Evolutionary conservation across 129 eudicot genomes (phyloP).

Genomic region (Deinandra increscens): DNA sequence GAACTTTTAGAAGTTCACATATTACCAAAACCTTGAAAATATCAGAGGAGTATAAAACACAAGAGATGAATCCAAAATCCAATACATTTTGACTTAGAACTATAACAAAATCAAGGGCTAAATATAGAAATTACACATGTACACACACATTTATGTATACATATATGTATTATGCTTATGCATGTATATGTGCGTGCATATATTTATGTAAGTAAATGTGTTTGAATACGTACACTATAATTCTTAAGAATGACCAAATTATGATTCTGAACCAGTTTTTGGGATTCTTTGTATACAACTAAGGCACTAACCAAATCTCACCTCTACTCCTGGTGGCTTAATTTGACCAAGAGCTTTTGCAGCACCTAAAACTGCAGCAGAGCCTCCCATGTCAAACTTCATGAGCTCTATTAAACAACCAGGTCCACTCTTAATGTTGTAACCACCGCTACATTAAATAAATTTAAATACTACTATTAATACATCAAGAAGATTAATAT

Average conservation of each 20-base stretch:
- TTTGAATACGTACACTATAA: background rate
- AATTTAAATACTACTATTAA: background rate
- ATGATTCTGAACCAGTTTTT: background rate
- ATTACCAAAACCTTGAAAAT: background rate
- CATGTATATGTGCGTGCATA: background rate
- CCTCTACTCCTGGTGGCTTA: conserved; percentile 97
- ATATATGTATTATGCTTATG: background rate
- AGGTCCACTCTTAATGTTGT: conserved; percentile 38
- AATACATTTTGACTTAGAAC: background rate
- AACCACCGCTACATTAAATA: conserved; percentile 41
- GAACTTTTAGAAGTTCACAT: conserved; percentile 4
- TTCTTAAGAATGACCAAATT: background rate
- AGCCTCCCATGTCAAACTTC: conserved; percentile 99
- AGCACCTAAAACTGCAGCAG: conserved; percentile 99
- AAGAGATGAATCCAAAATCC: background rate
- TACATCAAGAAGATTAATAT: background rate
- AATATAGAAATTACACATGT: background rate
- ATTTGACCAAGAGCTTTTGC: conserved; percentile 98
- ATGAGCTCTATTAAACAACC: conserved; percentile 82
- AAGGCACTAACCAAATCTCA: conserved; percentile 26
- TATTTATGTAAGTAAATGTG: background rate
- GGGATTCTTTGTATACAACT: background rate
- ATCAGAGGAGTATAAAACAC: conserved; percentile 9
- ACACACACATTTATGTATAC: background rate
- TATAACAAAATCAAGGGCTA: background rate